Evolutionary conservation across 306 rosid species (phyloP), one percentile per base, ranked within the genome.

Genomic region (Quercus berberidifolia): DNA sequence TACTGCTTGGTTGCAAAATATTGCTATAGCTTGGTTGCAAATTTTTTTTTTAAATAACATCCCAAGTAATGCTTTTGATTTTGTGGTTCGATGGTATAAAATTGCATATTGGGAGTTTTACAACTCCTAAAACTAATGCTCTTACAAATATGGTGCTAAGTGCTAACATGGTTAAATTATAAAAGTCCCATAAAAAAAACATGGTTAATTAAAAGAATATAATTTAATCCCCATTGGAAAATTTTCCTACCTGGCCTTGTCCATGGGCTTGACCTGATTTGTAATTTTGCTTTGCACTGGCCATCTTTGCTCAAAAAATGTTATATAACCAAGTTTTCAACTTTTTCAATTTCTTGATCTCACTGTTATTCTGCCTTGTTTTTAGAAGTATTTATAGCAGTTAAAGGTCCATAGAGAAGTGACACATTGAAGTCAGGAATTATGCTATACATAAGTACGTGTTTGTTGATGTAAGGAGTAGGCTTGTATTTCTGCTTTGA

Each of bases 271-370:
- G 86, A 85, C 86, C 89, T 21, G 80, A 82, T 55, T 67, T 82
- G 80, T 83, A 70, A 68, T 19, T 75, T 79, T 89, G 90, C 21
- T 91, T 91, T 46, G 76, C 35, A 77, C 68, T 90, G 6, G 97
- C 74, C 96, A 93, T 93, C 10, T 83, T 78, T 79, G 71, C 15
- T 69, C 1, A n/a, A 19, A 14, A 65, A 71, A 15, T 13, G 7
- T 21, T 33, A 8, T 31, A 33, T 8, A 19, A 67, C n/a, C 15
- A 65, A 67, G 49, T 3, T 18, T 67, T 18, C 6, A 35, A 5
- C 8, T 1, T 35, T 35, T 35, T 35, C 41, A 35, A 19, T 64
- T 23, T 33, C 46, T 65, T 17, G 71, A 30, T 65, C 49, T 65
- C 49, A 1, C 18, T 33, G 49, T 3, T 65, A 6, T 6, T 30